Evolutionary conservation across 306 rosid genomes (phyloP), one percentile per base, ranked within the genome.

Genomic region (Boehmeria nivea): DNA sequence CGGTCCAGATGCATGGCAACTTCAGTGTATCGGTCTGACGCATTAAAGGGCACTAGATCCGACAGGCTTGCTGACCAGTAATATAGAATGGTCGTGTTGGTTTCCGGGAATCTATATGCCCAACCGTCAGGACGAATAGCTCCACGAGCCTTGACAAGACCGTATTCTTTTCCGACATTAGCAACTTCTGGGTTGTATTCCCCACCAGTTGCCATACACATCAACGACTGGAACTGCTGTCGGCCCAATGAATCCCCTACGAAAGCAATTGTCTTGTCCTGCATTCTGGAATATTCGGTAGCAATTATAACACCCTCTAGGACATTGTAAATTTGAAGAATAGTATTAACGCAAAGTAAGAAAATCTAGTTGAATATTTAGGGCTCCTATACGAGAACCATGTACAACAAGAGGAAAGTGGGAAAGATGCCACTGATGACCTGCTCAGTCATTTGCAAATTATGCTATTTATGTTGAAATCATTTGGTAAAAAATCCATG

Each of bases 91-190:
- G 96, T 93, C 45, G 96, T 77, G 65, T 93, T 85, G 20, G 94
- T 93, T 48, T 69, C 51, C 16, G 79, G 73, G 72, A 93, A 93
- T 52, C 90, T 75, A 71, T 87, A 93, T 49, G 91, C 99, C 86
- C 95, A 93, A 26, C 99, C 99, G 61, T 87, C 86, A 0, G 96
- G 99, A 65, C 94, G 96, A 65, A 85, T 75, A 51, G 95, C 94
- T 65, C 95, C 85, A 0, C 77, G 84, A 27, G 60, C 80, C 73
- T 85, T 87, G 51, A 81, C 88, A 21, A 87, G 86, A 63, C 78
- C 94, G 22, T 83, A 93, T 57, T 78, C 70, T 77, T 76, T 57
- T 45, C 96, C 96, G 33, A 87, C 86, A 31, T 87, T 77, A 73
- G 63, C 62, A 51, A 87, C 84, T 27, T 85, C 80, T 2, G 81